These are phyloP conservation scores for Stachybotrys elegans DNA, from an alignment of 2,329 filamentous ascomycete species.

Conservation along the genomic window DNA sequence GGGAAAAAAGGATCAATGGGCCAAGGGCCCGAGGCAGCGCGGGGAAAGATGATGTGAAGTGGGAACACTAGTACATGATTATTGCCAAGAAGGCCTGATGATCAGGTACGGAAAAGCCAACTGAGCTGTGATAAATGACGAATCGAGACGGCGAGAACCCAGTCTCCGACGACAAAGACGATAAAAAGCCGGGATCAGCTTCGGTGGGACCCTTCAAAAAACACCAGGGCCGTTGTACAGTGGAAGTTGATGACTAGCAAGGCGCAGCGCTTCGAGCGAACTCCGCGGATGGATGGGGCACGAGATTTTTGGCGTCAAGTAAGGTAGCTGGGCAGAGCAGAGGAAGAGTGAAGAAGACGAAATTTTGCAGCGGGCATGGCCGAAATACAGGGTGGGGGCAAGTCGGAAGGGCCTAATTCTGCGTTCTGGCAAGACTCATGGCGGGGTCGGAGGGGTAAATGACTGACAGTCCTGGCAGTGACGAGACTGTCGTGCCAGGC, in stretches of 20 bases:
- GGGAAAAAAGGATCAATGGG: neutral
- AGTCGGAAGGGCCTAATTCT: neutral
- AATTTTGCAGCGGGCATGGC: neutral
- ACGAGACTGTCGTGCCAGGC: neutral
- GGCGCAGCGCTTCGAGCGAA: too few relatives aligned
- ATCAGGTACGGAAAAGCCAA: too few relatives aligned
- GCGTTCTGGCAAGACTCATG: neutral
- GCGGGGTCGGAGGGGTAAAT: conserved; percentile 1
- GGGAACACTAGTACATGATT: conserved; percentile 36
- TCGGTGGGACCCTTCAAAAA: too few relatives aligned
- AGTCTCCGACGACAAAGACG: conserved; percentile 25
- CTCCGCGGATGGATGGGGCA: neutral
- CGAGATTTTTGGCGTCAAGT: neutral
- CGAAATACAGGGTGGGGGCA: neutral
- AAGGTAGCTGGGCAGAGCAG: neutral
- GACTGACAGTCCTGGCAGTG: too few relatives aligned
- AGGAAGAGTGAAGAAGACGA: neutral
- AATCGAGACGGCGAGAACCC: too few relatives aligned
- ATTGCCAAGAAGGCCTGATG: conserved; percentile 29
- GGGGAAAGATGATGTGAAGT: conserved; percentile 22
- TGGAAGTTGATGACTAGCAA: too few relatives aligned
- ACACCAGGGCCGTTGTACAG: too few relatives aligned
- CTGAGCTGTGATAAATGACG: too few relatives aligned
- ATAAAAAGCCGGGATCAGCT: too few relatives aligned
- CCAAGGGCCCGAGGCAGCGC: conserved; percentile 9